Evolutionary conservation across 2,329 filamentous ascomycete species (phyloP), one percentile per base, ranked within the genome.

Genomic region (Macrophomina phaseolina): DNA sequence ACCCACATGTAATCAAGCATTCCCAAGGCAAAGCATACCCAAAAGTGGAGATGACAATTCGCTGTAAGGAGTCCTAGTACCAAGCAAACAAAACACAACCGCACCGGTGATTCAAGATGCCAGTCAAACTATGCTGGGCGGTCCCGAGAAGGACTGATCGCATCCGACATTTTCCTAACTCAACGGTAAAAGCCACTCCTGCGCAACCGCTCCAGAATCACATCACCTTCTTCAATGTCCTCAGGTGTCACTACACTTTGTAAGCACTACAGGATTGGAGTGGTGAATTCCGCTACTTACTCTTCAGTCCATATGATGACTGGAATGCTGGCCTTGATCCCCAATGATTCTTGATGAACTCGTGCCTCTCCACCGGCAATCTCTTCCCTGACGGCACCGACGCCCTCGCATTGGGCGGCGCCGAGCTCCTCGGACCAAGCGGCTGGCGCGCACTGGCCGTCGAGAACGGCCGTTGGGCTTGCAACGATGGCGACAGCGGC

Each of bases 281-380:
- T 28, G 11, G 40, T 28, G 34, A 11, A 8, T 14, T 8, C 14
- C 7, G 8, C 40, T 18, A 18, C 61, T 38, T 40, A 64, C 61
- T 65, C 51, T 56, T 65, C n/a, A 65, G 45, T 2, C 63, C 63
- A 28, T 65, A 65, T 16, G 63, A 32, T 1, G 42, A 36, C 63
- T 65, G 63, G 11, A 65, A 65, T 11, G 40, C 42, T 12, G 51
- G 11, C 30, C 63, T 53, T 6, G 48, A 56, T 1, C 63, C 63
- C 63, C 63, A 65, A n/a, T 56, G 40, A 14, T 23, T 38, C 51
- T 49, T 65, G 51, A 65, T 45, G 51, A 65, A 65, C 9, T 53
- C 63, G 32, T 38, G 23, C 40, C 38, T 49, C 58, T 42, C 4
- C 16, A 3, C 45, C 2, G 58, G 58, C 30, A 49, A 8, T 45